Conservation (phyloP, 1,284 basidiomycete genomes). For the Puccinia coronata region DNA sequence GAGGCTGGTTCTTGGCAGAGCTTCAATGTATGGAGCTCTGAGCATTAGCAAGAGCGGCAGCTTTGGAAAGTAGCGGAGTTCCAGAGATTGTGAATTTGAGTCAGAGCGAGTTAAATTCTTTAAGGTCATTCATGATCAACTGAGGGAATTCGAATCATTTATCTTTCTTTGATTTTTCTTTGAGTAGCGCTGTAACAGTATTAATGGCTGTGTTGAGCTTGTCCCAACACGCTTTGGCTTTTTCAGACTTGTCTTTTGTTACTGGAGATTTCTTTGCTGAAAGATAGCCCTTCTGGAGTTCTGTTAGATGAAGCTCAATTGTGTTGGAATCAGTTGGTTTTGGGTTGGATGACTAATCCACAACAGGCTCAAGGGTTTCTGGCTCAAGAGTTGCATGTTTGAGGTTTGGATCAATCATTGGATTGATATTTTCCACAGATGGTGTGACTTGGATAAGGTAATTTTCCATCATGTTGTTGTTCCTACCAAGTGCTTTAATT, state of each 20-base stretch:
- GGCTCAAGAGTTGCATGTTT: not conserved
- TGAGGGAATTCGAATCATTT: not conserved
- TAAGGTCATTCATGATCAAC: not conserved
- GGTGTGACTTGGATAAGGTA: constrained; percentile 8
- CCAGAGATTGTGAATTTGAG: not conserved
- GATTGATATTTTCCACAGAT: not conserved
- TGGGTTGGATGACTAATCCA: not conserved
- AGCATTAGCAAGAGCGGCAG: not conserved
- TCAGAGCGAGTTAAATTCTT: not conserved
- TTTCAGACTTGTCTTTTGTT: not conserved
- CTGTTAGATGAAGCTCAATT: not conserved
- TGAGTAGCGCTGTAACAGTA: not conserved
- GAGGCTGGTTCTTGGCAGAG: not conserved
- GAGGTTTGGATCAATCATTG: constrained; percentile 8
- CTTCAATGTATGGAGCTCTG: not conserved
- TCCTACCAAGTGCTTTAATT: not conserved
- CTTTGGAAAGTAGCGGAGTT: not conserved
- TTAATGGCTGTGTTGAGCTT: not conserved
- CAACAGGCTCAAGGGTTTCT: not conserved
- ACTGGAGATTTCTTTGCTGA: not conserved
- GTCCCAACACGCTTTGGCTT: not conserved
- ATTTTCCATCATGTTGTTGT: constrained; percentile 22
- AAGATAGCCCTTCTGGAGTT: constrained; percentile 10
- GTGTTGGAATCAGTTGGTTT: not conserved
- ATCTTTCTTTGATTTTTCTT: not conserved